phyloP scores from a whole-genome alignment of 352 stramenopile genomes.

The Phytophthora multivora region DNA sequence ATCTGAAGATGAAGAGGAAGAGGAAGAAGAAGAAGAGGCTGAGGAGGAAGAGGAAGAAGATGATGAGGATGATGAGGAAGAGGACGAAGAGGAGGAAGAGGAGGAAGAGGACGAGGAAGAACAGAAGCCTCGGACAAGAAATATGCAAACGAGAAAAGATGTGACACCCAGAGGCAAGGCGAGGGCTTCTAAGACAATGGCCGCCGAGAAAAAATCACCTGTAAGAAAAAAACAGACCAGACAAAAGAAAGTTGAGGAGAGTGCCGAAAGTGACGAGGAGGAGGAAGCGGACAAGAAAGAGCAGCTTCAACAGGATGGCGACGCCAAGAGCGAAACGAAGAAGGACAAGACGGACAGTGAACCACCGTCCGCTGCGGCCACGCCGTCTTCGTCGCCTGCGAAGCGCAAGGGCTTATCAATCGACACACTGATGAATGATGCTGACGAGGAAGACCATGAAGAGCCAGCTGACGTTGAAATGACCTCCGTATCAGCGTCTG shows the following conservation, averaged over 20 bases:
- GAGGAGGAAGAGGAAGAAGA: slow-evolving; percentile 31
- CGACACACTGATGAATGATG: slow-evolving; percentile 58
- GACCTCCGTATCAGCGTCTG: slow-evolving; percentile 26
- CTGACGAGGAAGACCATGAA: slow-evolving; percentile 36
- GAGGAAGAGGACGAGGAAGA: slow-evolving; percentile 19
- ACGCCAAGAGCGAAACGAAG: slow-evolving; percentile 20
- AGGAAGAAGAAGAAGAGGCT: slow-evolving; percentile 27
- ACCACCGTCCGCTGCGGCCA: slow-evolving; percentile 25
- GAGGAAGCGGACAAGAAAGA: slow-evolving; percentile 13
- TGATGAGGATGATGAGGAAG: slow-evolving; percentile 28
- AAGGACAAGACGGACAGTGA: slow-evolving; percentile 32
- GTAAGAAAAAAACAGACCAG: slow-evolving; percentile 14
- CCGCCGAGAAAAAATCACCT: slow-evolving; percentile 17
- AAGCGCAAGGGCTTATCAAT: slow-evolving; percentile 63
- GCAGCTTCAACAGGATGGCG: slow-evolving; percentile 10
- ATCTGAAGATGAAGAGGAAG: slow-evolving; percentile 40
- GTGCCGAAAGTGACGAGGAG: slow-evolving; percentile 30
- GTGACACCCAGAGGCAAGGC: slow-evolving; percentile 32
- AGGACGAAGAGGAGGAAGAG: slow-evolving; percentile 21
- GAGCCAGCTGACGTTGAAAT: slow-evolving; percentile 30
- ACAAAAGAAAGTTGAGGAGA: slow-evolving; percentile 34
- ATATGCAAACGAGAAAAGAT: slow-evolving; percentile 24
- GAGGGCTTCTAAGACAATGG: slow-evolving; percentile 20
- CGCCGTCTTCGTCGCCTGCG: slow-evolving; percentile 44
- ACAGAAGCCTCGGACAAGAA: slow-evolving; percentile 20